Evolutionary conservation across 495 filamentous ascomycete species (phyloP).

Genomic region (Neurospora sublineolata): DNA sequence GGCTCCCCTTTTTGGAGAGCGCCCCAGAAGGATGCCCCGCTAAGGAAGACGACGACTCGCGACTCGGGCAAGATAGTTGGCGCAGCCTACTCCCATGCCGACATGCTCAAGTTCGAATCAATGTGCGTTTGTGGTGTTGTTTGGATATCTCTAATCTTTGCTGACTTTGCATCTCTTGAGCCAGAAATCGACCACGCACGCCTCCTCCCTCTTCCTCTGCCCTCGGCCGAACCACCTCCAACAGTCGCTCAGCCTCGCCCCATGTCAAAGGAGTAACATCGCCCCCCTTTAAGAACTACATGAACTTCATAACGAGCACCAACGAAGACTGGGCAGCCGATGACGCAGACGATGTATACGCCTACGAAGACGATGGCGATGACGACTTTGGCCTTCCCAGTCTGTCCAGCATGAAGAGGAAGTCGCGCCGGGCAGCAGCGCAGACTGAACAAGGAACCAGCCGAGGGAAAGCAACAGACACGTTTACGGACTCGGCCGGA

Average conservation of each 20-base stretch:
- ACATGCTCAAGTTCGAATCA: constrained; percentile 77
- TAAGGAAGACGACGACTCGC: constrained; percentile 43
- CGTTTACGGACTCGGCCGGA: constrained; percentile 13
- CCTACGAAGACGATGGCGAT: constrained; percentile 63
- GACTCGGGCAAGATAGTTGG: constrained; percentile 77
- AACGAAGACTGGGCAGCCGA: constrained; percentile 65
- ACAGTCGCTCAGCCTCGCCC: constrained; percentile 35
- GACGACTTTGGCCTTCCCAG: constrained; percentile 92
- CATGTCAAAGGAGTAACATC: constrained; percentile 43
- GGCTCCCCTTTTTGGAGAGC: constrained; percentile 86
- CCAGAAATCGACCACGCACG: constrained; percentile 37
- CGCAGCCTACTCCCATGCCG: constrained; percentile 91
- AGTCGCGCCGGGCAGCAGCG: constrained; percentile 43
- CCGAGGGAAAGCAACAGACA: not conserved
- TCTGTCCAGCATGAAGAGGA: constrained; percentile 73
- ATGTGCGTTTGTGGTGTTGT: constrained; percentile 36
- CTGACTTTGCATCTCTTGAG: constrained; percentile 10
- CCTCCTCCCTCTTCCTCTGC: constrained; percentile 32
- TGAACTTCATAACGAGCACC: constrained; percentile 61
- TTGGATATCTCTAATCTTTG: not conserved
- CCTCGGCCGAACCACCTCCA: constrained; percentile 20
- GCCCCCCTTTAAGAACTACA: constrained; percentile 60
- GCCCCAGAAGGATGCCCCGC: constrained; percentile 37
- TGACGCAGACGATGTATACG: constrained; percentile 57
- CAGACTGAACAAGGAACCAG: constrained; percentile 17